These are phyloP conservation scores for Aphanomyces cochlioides DNA, from an alignment of 352 stramenopile species.

Conservation along the genomic window DNA sequence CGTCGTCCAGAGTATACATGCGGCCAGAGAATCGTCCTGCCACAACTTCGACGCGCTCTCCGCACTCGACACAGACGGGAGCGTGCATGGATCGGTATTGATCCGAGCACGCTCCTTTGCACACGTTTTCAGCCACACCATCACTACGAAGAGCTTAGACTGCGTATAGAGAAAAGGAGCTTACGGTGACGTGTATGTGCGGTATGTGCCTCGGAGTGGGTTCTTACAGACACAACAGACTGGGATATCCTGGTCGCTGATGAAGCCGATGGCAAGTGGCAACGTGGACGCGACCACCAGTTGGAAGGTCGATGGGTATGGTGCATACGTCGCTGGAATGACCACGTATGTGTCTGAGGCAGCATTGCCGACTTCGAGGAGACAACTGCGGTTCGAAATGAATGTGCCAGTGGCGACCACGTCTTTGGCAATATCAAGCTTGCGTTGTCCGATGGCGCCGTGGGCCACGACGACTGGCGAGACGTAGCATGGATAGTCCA, in stretches of 20 bases:
- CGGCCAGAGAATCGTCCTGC: conserved; percentile 68
- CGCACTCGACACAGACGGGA: conserved; percentile 67
- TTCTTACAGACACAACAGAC: conserved; percentile 66
- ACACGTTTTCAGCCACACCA: conserved; percentile 60
- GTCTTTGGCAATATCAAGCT: conserved; percentile 77
- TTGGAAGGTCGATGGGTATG: conserved; percentile 20
- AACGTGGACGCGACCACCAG: conserved; percentile 62
- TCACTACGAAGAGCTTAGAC: conserved; percentile 36
- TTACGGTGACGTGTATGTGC: conserved; percentile 47
- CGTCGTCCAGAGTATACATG: conserved; percentile 74
- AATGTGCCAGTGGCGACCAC: conserved; percentile 78
- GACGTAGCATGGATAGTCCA: conserved; percentile 73
- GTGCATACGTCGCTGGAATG: conserved; percentile 58
- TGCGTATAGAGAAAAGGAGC: conserved; percentile 31
- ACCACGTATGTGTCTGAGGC: conserved; percentile 42
- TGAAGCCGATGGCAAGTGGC: conserved; percentile 52
- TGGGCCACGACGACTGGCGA: conserved; percentile 75
- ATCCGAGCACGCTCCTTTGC: conserved; percentile 65
- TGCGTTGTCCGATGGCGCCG: conserved; percentile 56
- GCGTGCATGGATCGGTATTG: conserved; percentile 72
- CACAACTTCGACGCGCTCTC: conserved; percentile 70
- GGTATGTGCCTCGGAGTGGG: conserved; percentile 57
- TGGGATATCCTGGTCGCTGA: conserved; percentile 60
- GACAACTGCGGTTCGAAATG: conserved; percentile 77
- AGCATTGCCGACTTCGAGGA: conserved; percentile 41